phyloP scores from a whole-genome alignment of 176 grass and related monocot genomes.

The Poa pratensis region DNA sequence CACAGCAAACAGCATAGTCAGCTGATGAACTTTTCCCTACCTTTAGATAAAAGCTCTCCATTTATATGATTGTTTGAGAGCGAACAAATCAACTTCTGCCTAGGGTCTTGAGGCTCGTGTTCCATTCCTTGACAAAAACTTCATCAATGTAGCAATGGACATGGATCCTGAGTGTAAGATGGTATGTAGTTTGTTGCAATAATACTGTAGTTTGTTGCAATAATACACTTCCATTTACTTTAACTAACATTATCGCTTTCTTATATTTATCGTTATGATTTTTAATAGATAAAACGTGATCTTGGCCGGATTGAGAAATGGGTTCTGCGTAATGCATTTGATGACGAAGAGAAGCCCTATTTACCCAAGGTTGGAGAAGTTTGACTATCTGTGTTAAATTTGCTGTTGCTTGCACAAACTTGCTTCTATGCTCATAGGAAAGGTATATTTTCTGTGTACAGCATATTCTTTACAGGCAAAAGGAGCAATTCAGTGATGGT shows the following conservation, averaged over 20 bases:
- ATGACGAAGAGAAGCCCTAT: slow-evolving; percentile 90
- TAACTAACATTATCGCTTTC: not conserved
- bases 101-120: slow-evolving; percentile 97
- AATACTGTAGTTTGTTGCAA: slow-evolving; percentile 13
- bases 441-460: slow-evolving; percentile 50
- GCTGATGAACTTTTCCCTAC: slow-evolving; percentile 15
- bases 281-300: slow-evolving; percentile 71
- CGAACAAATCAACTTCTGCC: slow-evolving; percentile 94
- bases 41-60: slow-evolving; percentile 98
- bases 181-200: slow-evolving; percentile 51
- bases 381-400: not conserved
- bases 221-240: not conserved
- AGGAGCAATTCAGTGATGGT: slow-evolving; percentile 99
- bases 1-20: not conserved
- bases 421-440: not conserved
- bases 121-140: slow-evolving; percentile 94
- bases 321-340: slow-evolving; percentile 94
- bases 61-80: slow-evolving; percentile 95
- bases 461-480: slow-evolving; percentile 98
- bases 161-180: slow-evolving; percentile 99
- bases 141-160: slow-evolving; percentile 94
- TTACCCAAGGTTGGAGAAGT: slow-evolving; percentile 77
- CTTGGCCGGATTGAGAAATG: slow-evolving; percentile 94
- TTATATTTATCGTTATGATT: slow-evolving; percentile 25
- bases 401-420: slow-evolving; percentile 11